Conservation (phyloP, 257 asterid species). For the Jacaranda mimosifolia region DNA sequence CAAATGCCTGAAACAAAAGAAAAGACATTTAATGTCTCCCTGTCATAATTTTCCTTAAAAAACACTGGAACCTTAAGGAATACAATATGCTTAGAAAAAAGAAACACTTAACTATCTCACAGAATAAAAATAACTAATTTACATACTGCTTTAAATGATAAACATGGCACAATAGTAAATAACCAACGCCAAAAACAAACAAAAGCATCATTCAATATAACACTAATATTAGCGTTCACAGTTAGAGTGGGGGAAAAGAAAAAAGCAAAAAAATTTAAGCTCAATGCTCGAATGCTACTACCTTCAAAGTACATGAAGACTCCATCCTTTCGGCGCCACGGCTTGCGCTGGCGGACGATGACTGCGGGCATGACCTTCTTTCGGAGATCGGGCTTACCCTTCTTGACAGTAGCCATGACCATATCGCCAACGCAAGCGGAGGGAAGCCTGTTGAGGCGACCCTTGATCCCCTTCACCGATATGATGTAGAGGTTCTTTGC, state of each 20-base stretch:
- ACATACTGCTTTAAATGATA: background rate
- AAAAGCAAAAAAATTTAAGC: background rate
- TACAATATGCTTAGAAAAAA: background rate
- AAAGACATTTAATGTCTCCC: too few relatives aligned
- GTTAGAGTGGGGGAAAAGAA: too few relatives aligned
- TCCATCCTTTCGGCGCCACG: constrained; percentile 68
- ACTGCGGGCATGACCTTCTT: constrained; percentile 72
- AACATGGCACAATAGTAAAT: background rate
- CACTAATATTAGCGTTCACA: background rate
- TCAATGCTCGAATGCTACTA: background rate
- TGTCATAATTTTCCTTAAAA: too few relatives aligned
- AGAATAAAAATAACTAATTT: background rate
- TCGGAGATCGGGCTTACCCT: constrained; percentile 64
- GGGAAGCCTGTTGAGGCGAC: constrained; percentile 62
- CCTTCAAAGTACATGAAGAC: constrained; percentile 69
- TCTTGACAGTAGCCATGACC: constrained; percentile 69
- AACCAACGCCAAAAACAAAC: background rate
- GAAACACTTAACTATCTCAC: background rate
- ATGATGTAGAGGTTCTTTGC: constrained; percentile 65
- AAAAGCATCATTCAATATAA: background rate
- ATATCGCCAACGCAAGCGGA: constrained; percentile 66
- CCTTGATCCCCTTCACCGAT: constrained; percentile 65
- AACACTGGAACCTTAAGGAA: background rate
- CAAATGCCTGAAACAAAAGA: too few relatives aligned
- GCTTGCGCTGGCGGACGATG: constrained; percentile 66